These are phyloP conservation scores for Caloboletus inedulis DNA, from an alignment of 1,284 basidiomycete genomes.

Conservation along the genomic window DNA sequence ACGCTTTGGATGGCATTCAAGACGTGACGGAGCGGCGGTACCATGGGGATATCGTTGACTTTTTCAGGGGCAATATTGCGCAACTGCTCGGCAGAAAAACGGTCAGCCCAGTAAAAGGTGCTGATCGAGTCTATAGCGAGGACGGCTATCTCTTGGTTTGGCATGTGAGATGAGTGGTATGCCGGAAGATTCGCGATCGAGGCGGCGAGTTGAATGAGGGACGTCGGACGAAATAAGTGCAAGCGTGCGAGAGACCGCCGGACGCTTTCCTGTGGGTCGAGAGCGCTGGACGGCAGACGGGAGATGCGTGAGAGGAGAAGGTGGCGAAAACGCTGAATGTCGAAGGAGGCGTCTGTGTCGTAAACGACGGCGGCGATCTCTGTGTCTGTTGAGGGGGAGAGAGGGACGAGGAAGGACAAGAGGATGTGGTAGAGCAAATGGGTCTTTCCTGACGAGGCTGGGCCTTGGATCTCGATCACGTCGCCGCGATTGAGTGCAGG, in stretches of 20 bases:
- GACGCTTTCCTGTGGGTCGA: conserved; percentile 34
- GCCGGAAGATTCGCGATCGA: conserved; percentile 58
- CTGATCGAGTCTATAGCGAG: conserved; percentile 73
- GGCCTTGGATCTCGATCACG: conserved; percentile 73
- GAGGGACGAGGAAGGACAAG: conserved; percentile 58
- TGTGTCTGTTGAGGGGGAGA: conserved; percentile 31
- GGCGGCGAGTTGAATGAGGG: conserved; percentile 63
- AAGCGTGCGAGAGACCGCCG: conserved; percentile 48
- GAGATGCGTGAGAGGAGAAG: conserved; percentile 46
- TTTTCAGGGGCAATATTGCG: conserved; percentile 27
- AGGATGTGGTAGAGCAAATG: conserved; percentile 66
- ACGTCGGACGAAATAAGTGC: conserved; percentile 64
- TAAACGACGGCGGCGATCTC: conserved; percentile 61
- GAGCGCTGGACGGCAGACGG: conserved; percentile 15
- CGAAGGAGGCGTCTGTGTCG: conserved; percentile 67
- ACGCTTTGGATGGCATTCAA: conserved; percentile 50
- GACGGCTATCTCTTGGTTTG: conserved; percentile 54
- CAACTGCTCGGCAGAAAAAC: conserved; percentile 58
- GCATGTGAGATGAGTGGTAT: conserved; percentile 50
- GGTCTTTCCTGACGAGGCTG: conserved; percentile 70
- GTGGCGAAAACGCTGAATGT: conserved; percentile 49
- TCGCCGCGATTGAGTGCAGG: conserved; percentile 36
- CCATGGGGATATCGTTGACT: conserved; percentile 13
- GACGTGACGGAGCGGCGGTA: conserved; percentile 38
- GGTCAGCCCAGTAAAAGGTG: conserved; percentile 74